These are phyloP conservation scores for Colletotrichum camelliae DNA, from an alignment of 2,329 filamentous ascomycete species.

Conservation along the genomic window DNA sequence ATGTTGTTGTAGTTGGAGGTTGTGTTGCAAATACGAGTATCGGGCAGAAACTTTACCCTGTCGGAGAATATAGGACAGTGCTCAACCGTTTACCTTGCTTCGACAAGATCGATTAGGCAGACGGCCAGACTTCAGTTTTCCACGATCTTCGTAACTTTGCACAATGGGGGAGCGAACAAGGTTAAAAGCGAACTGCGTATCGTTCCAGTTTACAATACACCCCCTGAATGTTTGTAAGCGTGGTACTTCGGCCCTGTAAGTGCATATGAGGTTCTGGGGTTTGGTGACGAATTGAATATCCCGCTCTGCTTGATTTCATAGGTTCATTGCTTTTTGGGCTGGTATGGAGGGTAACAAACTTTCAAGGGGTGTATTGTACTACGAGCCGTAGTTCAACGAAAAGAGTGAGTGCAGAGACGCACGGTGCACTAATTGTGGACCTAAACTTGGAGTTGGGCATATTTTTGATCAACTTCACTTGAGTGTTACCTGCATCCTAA, in stretches of 20 bases:
- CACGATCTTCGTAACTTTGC: neutral
- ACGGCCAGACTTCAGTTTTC: neutral
- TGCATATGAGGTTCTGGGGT: too few relatives aligned
- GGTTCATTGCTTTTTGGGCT: too few relatives aligned
- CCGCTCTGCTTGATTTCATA: too few relatives aligned
- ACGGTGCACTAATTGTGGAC: neutral
- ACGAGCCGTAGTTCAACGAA: neutral
- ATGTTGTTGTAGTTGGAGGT: conserved; percentile 30
- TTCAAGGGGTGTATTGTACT: neutral
- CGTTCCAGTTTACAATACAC: neutral
- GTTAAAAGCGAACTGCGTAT: neutral
- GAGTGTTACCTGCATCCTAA: neutral
- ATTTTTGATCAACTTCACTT: neutral
- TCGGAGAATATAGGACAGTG: neutral
- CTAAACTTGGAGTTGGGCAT: neutral
- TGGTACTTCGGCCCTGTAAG: too few relatives aligned
- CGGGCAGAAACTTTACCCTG: neutral
- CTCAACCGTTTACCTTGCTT: neutral
- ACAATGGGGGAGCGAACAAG: neutral
- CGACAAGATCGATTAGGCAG: neutral
- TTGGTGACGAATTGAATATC: too few relatives aligned
- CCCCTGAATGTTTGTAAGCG: too few relatives aligned
- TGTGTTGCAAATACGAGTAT: neutral
- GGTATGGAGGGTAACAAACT: too few relatives aligned
- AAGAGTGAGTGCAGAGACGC: neutral